Evolutionary conservation across 148 eudicot species (phyloP).

Genomic region (Chenopodium quinoa): DNA sequence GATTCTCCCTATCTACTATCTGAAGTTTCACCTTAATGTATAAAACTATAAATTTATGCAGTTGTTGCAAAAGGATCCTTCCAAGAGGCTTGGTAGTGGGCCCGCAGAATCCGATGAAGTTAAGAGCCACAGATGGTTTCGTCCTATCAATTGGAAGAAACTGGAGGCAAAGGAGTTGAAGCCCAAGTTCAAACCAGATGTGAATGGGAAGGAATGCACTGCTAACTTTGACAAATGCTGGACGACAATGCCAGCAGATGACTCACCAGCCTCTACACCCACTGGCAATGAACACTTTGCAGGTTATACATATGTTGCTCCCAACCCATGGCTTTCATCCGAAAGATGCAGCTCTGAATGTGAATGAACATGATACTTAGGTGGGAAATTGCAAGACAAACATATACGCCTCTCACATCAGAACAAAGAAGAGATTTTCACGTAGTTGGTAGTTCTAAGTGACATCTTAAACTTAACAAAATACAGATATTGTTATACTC

Average conservation of each 20-base stretch:
- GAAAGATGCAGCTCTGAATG: background rate
- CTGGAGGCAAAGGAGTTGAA: conserved; percentile 62
- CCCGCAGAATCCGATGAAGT: conserved; percentile 68
- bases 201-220: conserved; percentile 73
- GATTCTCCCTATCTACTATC: background rate
- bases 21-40: background rate
- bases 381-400: background rate
- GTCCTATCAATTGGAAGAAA: conserved; percentile 80
- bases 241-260: conserved; percentile 85
- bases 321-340: conserved; percentile 81
- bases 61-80: conserved; percentile 82
- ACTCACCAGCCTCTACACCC: conserved; percentile 87
- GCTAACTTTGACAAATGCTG: conserved; percentile 88
- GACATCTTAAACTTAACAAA: background rate
- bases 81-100: conserved; percentile 76
- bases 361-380: background rate
- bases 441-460: background rate
- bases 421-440: background rate
- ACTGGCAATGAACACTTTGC: conserved; percentile 66
- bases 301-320: conserved; percentile 77
- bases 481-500: background rate
- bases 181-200: conserved; percentile 86
- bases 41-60: conserved; percentile 16
- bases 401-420: background rate
- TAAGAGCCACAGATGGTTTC: conserved; percentile 80